A percentile compares a stretch with the other conserved stretches of the same genome.
Evolutionary conservation across 2,329 filamentous ascomycete genomes (phyloP).

Genomic region (Pseudonectria buxi): DNA sequence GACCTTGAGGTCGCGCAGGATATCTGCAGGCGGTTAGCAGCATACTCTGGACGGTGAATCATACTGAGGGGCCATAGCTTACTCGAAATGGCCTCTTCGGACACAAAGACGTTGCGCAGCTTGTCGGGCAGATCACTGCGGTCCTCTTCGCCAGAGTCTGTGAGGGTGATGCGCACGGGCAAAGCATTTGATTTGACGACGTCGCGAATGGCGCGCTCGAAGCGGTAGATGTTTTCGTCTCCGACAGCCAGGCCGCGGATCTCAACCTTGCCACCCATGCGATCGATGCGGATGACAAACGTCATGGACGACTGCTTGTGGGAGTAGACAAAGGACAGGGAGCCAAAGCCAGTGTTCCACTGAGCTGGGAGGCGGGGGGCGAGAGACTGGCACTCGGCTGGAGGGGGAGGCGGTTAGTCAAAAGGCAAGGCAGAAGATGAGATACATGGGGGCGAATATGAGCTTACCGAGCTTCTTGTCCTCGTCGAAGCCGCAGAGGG

Average conservation of each 20-base stretch:
- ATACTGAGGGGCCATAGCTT: slow-evolving; percentile 2
- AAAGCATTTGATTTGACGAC: slow-evolving; percentile 58
- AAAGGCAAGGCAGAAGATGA: not conserved
- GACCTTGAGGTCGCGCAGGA: slow-evolving; percentile 66
- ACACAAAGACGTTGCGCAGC: slow-evolving; percentile 64
- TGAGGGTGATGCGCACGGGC: slow-evolving; percentile 49
- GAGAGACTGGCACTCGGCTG: slow-evolving; percentile 44
- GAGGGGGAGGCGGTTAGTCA: slow-evolving; percentile 5
- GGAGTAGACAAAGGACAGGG: slow-evolving; percentile 78
- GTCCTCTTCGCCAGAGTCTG: slow-evolving; percentile 39
- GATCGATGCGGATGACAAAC: slow-evolving; percentile 74
- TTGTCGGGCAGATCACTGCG: slow-evolving; percentile 41
- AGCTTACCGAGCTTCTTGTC: slow-evolving; percentile 63
- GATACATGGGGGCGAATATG: not conserved
- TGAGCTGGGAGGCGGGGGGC: slow-evolving; percentile 60
- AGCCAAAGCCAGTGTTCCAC: slow-evolving; percentile 71
- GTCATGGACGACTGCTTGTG: slow-evolving; percentile 80
- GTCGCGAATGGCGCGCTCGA: slow-evolving; percentile 66
- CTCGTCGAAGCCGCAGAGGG: slow-evolving; percentile 76
- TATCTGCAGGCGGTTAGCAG: slow-evolving; percentile 34
- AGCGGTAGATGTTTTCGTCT: slow-evolving; percentile 71
- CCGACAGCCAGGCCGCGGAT: slow-evolving; percentile 72
- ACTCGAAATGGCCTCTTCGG: slow-evolving; percentile 55
- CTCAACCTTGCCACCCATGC: slow-evolving; percentile 77
- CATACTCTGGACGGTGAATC: not conserved